Conservation (phyloP, 1,284 basidiomycete genomes). For the Apiotrichum siamense region DNA sequence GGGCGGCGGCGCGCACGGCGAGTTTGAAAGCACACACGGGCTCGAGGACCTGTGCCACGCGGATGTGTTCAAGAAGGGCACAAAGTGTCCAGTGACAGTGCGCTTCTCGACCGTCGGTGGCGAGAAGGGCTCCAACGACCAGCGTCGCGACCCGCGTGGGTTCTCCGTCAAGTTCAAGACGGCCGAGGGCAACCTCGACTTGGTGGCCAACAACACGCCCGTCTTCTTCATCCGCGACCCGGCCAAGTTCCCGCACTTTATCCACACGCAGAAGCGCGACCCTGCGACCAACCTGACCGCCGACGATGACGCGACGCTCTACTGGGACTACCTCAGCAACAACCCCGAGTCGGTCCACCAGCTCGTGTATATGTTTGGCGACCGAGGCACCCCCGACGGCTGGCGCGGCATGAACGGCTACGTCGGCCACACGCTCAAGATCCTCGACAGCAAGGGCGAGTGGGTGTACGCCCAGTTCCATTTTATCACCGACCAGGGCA, state of each 20-base stretch:
- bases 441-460: slow-evolving; percentile 73
- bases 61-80: too few species aligned
- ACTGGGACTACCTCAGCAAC: too few species aligned
- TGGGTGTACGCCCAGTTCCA: slow-evolving; percentile 83
- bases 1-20: not conserved
- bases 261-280: slow-evolving; percentile 61
- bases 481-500: slow-evolving; percentile 65
- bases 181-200: slow-evolving; percentile 76
- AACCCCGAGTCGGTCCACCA: too few species aligned
- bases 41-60: not conserved
- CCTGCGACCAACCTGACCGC: too few species aligned
- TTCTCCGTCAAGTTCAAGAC: slow-evolving; percentile 87
- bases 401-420: slow-evolving; percentile 81
- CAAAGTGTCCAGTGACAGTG: too few species aligned
- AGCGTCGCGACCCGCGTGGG: slow-evolving; percentile 72
- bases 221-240: slow-evolving; percentile 78
- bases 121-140: slow-evolving; percentile 61
- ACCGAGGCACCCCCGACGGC: slow-evolving; percentile 70
- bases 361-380: slow-evolving; percentile 3
- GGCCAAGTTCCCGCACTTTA: slow-evolving; percentile 73
- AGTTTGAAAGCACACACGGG: not conserved
- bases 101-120: slow-evolving; percentile 79
- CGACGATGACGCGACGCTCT: too few species aligned
- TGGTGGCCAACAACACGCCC: slow-evolving; percentile 59
- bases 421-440: slow-evolving; percentile 86